phyloP scores from a whole-genome alignment of 108 stramenopile species.

The Skeletonema costatum region DNA sequence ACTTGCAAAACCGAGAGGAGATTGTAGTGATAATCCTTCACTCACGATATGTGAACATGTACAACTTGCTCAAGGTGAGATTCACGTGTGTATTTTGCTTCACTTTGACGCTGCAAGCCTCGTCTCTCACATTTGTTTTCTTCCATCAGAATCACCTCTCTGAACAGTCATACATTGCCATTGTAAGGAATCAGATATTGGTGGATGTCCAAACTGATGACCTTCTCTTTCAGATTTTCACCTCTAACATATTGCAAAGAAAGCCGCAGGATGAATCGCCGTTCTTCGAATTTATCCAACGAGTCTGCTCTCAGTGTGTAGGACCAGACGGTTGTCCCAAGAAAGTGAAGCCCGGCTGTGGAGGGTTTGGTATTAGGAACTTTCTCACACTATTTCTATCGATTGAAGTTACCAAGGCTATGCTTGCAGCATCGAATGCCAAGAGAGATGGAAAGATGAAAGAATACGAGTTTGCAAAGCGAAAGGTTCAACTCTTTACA shows the following conservation, averaged over 20 bases:
- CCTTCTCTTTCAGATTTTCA: slow-evolving; percentile 89
- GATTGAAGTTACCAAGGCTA: slow-evolving; percentile 88
- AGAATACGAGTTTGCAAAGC: slow-evolving; percentile 32
- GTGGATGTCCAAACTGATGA: slow-evolving; percentile 89
- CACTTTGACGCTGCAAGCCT: not conserved
- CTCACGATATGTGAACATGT: slow-evolving; percentile 82
- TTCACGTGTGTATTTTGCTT: not conserved
- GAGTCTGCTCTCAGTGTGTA: slow-evolving; percentile 77
- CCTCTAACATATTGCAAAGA: slow-evolving; percentile 76
- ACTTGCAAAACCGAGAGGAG: slow-evolving; percentile 31
- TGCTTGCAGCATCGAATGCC: slow-evolving; percentile 70
- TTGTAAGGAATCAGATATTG: slow-evolving; percentile 85
- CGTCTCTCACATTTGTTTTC: not conserved
- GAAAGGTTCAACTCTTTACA: slow-evolving; percentile 72
- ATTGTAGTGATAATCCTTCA: slow-evolving; percentile 58
- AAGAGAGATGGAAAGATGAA: slow-evolving; percentile 41
- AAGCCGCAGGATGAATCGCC: slow-evolving; percentile 78
- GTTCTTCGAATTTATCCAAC: slow-evolving; percentile 90
- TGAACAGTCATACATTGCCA: slow-evolving; percentile 72
- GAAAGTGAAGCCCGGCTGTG: slow-evolving; percentile 81
- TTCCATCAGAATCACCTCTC: slow-evolving; percentile 53
- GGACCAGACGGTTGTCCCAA: slow-evolving; percentile 68
- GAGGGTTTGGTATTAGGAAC: slow-evolving; percentile 90
- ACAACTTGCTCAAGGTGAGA: slow-evolving; percentile 61
- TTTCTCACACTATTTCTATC: slow-evolving; percentile 88